Conservation (phyloP, 1,284 basidiomycete species). For the Microbotryum intermedium region DNA sequence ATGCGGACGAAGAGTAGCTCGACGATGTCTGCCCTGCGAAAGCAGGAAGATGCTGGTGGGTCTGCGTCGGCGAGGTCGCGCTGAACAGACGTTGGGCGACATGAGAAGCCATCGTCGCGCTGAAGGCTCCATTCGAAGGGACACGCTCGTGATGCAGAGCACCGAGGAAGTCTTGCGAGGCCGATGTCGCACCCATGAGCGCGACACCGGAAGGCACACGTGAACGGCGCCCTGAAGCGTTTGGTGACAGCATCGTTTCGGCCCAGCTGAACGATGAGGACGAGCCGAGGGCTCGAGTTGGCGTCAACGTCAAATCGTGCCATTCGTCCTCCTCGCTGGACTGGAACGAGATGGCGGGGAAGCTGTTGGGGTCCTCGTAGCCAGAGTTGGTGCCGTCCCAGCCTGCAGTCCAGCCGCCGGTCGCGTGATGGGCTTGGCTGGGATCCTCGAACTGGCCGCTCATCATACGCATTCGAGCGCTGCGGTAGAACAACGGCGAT, state of each 20-base stretch:
- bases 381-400: conserved; percentile 8
- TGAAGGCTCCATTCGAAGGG: no score
- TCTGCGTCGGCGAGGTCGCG: no score
- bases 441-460: conserved; percentile 16
- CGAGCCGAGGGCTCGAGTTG: conserved; percentile 13
- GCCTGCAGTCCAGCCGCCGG: conserved; percentile 4
- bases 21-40: no score
- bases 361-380: conserved; percentile 3
- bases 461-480: conserved; percentile 13
- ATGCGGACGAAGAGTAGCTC: no score
- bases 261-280: background rate
- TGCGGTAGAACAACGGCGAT: conserved; percentile 21
- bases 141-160: conserved; percentile 1
- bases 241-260: no score
- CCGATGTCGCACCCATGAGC: no score
- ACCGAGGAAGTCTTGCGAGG: conserved; percentile 6
- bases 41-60: no score
- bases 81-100: no score
- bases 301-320: conserved; percentile 23
- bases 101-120: no score
- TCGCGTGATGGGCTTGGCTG: background rate
- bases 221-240: no score
- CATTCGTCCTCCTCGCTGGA: conserved; percentile 10
- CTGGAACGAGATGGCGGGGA: conserved; percentile 1
- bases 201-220: no score